Base-by-base conservation (phyloP, 2,329 filamentous ascomycete genomes). In the Xylaria sp. region DNA sequence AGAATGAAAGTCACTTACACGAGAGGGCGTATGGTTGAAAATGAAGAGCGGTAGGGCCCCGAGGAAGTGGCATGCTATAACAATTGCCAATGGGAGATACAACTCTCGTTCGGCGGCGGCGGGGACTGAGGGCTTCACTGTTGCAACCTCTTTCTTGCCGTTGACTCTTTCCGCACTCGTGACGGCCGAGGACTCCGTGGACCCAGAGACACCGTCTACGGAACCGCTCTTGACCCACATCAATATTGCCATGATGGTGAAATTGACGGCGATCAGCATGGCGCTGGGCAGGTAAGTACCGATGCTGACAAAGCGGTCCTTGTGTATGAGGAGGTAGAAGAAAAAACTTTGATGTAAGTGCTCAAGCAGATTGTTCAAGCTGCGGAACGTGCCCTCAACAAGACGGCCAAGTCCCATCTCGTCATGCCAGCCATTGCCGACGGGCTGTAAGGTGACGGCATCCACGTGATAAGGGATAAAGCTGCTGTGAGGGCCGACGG, bases 321-420 rank as follows among this genome's bases (percentile, higher is more conserved):
- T 88, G 73, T 97, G 91, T 89, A 98, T 94, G 53, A 99, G 86
- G 60, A 99, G 85, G 79, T 99, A 99, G 82, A 99, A 98, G 87
- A 99, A 99, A 85, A 99, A 99, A 79, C 94, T 98, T 82, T 99
- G 96, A 79, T 99, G 96, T 69, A 99, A 86, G 79, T 99, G 94
- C 82, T 99, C 96, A 37, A 99, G 87, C 67, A 99, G 83, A 78
- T 99, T 99, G 83, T 99, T 99, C 80, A 99, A 84, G 79, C 93
- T 97, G 75, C 96, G 88, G 79, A 97, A 97, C 2, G 96, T 88
- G 75, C 94, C 94, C 82, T 99, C 96, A 4, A 98, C 86, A 0
- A 94, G 91, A 63, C 94, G 87, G 5, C 96, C 96, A 78, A 99
- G 89, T 10, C 92, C 92, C 93, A 98, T 98, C 81, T 98, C 96